A percentile compares a stretch with the other conserved stretches of the same genome.
Evolutionary conservation across 2,329 filamentous ascomycete genomes (phyloP).

Genomic region (Trichoderma brevicompactum): DNA sequence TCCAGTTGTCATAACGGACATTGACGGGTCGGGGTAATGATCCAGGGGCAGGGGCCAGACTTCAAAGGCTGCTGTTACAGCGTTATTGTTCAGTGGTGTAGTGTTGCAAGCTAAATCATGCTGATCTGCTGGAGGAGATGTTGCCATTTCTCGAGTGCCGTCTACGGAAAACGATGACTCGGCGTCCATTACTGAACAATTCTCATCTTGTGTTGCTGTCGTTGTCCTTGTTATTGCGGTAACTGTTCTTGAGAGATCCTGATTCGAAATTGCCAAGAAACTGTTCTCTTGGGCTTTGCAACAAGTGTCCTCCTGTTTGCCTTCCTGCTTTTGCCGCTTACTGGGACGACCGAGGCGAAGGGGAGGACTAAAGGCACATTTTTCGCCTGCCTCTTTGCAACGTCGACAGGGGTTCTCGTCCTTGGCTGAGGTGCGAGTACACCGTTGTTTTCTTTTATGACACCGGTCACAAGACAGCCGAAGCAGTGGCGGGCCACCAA

Average conservation of each 20-base stretch:
- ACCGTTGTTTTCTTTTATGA: conserved; percentile 14
- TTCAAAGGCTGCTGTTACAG: not conserved
- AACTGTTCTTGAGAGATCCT: not conserved
- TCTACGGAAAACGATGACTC: not conserved
- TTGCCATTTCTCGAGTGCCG: not conserved
- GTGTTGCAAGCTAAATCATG: not conserved
- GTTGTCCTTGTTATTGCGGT: not conserved
- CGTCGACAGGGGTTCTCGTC: conserved; percentile 10
- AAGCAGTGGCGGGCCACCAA: conserved; percentile 1
- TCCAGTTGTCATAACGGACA: not conserved
- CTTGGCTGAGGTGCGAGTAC: not conserved
- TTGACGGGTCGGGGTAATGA: not conserved
- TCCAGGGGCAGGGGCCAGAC: not conserved
- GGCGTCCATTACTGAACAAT: not conserved
- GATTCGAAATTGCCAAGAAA: not conserved
- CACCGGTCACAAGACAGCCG: conserved; percentile 8
- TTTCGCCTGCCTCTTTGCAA: conserved; percentile 10
- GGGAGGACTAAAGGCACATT: conserved; percentile 11
- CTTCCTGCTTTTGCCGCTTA: conserved; percentile 8
- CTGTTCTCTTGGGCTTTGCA: not conserved
- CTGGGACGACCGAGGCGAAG: not conserved
- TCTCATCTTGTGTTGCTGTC: not conserved
- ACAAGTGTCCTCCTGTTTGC: not conserved
- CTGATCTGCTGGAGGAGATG: not conserved
- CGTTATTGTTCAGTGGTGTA: not conserved